Percentiles rank a stretch among this genome's conserved stretches.
Conservation (phyloP, 306 rosid species). For the Quercus ilex region DNA sequence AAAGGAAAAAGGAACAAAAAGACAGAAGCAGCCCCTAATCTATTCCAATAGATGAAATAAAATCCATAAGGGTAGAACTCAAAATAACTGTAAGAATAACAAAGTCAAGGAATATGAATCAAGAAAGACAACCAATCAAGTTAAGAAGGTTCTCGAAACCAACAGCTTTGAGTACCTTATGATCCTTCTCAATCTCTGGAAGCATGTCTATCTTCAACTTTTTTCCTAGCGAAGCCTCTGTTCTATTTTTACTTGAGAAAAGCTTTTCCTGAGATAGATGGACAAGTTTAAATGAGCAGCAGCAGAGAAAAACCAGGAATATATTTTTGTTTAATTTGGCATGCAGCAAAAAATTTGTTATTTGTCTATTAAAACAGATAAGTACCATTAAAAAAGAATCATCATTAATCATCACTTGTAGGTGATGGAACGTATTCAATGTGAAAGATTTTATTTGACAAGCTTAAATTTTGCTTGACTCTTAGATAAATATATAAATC, state of each 20-base stretch:
- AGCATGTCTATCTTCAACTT: constrained; percentile 93
- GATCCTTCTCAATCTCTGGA: constrained; percentile 96
- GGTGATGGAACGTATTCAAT: neutral
- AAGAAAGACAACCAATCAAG: neutral
- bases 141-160: neutral
- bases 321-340: neutral
- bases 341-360: neutral
- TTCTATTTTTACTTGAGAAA: constrained; percentile 81
- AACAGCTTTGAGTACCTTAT: constrained; percentile 59
- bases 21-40: no score
- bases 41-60: no score
- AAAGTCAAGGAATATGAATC: constrained; percentile 16
- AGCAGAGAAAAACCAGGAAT: neutral
- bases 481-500: neutral
- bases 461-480: neutral
- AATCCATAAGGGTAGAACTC: no score
- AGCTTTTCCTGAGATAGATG: constrained; percentile 76
- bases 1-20: no score
- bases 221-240: constrained; percentile 87
- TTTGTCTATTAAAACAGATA: neutral
- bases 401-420: neutral
- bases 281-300: constrained; percentile 30
- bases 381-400: neutral
- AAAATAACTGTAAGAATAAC: neutral
- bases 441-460: neutral